Percentiles rank a stretch among this genome's conserved stretches.
Evolutionary conservation across 2,329 filamentous ascomycete genomes (phyloP).

Genomic region (Epichloe typhina): DNA sequence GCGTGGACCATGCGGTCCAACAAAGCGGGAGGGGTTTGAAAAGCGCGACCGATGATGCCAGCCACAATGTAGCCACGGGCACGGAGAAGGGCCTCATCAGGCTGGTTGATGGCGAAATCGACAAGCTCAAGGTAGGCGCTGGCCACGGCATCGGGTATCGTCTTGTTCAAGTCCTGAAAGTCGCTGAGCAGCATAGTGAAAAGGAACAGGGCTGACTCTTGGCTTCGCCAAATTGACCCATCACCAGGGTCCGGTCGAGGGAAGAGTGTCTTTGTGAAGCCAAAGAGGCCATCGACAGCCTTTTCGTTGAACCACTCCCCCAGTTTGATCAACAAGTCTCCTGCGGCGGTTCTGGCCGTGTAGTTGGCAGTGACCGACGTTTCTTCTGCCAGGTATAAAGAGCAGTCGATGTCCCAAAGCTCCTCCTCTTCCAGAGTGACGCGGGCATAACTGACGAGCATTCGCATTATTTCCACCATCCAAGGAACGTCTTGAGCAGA

Average conservation of each 20-base stretch:
- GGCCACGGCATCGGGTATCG: conserved; percentile 55
- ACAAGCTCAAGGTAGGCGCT: conserved; percentile 70
- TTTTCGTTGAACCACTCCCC: conserved; percentile 79
- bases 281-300: conserved; percentile 66
- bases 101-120: conserved; percentile 57
- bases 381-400: conserved; percentile 89
- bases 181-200: conserved; percentile 76
- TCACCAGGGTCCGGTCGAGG: conserved; percentile 23
- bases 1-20: conserved; percentile 63
- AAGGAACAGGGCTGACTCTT: conserved; percentile 74
- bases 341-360: conserved; percentile 82
- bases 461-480: conserved; percentile 77
- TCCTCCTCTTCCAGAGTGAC: conserved; percentile 89
- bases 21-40: conserved; percentile 48
- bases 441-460: conserved; percentile 73
- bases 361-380: conserved; percentile 93
- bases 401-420: conserved; percentile 93
- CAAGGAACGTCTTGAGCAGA: conserved; percentile 56
- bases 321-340: conserved; percentile 83
- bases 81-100: conserved; percentile 62
- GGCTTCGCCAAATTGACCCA: conserved; percentile 41
- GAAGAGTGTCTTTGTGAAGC: conserved; percentile 65
- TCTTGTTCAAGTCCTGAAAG: conserved; percentile 63
- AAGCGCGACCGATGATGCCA: conserved; percentile 62
- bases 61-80: conserved; percentile 81